Conservation (phyloP, 768 basidiomycete species). For the Suillus variegatus region DNA sequence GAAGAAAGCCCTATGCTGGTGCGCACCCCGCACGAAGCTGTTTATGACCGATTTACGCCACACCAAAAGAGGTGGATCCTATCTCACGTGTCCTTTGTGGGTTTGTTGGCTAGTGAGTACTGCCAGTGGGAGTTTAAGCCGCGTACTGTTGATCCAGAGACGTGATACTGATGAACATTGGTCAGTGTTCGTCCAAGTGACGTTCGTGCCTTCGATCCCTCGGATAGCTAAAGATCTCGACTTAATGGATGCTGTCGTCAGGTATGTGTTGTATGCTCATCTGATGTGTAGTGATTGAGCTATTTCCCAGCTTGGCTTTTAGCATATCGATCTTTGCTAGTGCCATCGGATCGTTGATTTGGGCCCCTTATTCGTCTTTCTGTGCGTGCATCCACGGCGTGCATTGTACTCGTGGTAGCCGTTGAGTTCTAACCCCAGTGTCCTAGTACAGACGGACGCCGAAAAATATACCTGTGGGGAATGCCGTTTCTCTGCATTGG, state of each 20-base stretch:
- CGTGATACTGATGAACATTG: neutral
- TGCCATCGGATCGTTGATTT: constrained; percentile 45
- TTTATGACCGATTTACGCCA: constrained; percentile 62
- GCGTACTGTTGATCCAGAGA: neutral
- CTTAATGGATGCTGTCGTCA: constrained; percentile 57
- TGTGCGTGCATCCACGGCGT: constrained; percentile 30
- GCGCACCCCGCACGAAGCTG: constrained; percentile 22
- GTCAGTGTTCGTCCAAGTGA: constrained; percentile 66
- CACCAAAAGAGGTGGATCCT: constrained; percentile 55
- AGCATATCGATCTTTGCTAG: constrained; percentile 46
- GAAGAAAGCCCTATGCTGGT: constrained; percentile 32
- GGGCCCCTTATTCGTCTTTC: constrained; percentile 48
- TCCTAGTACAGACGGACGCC: constrained; percentile 53
- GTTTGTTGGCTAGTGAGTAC: constrained; percentile 60
- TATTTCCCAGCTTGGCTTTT: constrained; percentile 39
- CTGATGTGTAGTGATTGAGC: neutral
- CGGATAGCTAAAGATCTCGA: constrained; percentile 67
- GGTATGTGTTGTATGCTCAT: constrained; percentile 32
- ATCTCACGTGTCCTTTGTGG: constrained; percentile 58
- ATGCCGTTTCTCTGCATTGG: constrained; percentile 49
- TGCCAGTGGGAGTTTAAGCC: neutral
- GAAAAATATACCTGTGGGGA: constrained; percentile 53
- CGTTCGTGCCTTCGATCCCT: constrained; percentile 76
- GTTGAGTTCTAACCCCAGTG: neutral
- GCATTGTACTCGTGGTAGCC: constrained; percentile 7